Evolutionary conservation across 306 rosid species (phyloP).

Genomic region (Citrullus mucosospermus): DNA sequence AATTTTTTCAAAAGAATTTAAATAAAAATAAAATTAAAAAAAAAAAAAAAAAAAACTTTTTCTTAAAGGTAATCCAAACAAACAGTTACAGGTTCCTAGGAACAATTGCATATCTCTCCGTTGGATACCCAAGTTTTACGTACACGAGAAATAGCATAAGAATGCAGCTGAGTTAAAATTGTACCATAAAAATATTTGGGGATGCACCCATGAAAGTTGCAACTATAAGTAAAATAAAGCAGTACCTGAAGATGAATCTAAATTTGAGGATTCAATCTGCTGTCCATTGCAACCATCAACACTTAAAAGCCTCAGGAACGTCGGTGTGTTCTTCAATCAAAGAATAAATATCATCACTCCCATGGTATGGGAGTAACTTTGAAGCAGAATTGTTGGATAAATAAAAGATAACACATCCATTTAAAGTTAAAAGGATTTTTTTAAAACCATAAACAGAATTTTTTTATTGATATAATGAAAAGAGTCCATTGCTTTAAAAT

Average conservation of each 20-base stretch:
- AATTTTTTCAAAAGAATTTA: too few relatives aligned
- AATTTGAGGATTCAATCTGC: slow-evolving; percentile 54
- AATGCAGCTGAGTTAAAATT: not conserved
- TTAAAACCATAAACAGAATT: too few relatives aligned
- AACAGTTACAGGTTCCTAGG: slow-evolving; percentile 59
- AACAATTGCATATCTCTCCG: slow-evolving; percentile 87
- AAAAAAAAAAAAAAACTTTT: too few relatives aligned
- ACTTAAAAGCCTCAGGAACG: slow-evolving; percentile 70
- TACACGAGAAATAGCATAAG: slow-evolving; percentile 11
- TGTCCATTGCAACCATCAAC: slow-evolving; percentile 78
- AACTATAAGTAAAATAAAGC: slow-evolving; percentile 9
- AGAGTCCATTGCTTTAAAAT: too few relatives aligned
- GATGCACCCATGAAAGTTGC: not conserved
- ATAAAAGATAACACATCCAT: not conserved
- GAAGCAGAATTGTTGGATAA: not conserved
- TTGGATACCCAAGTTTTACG: slow-evolving; percentile 57
- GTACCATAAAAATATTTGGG: not conserved
- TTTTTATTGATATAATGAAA: too few relatives aligned
- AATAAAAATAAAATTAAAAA: too few relatives aligned
- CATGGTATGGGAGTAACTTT: not conserved
- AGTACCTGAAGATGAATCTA: slow-evolving; percentile 59
- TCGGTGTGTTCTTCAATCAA: slow-evolving; percentile 54
- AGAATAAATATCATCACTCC: slow-evolving; percentile 16
- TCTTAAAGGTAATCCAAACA: too few relatives aligned
- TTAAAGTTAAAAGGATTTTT: not conserved